Base-by-base conservation (phyloP, 306 rosid species). In the Trifolium fragiferum region DNA sequence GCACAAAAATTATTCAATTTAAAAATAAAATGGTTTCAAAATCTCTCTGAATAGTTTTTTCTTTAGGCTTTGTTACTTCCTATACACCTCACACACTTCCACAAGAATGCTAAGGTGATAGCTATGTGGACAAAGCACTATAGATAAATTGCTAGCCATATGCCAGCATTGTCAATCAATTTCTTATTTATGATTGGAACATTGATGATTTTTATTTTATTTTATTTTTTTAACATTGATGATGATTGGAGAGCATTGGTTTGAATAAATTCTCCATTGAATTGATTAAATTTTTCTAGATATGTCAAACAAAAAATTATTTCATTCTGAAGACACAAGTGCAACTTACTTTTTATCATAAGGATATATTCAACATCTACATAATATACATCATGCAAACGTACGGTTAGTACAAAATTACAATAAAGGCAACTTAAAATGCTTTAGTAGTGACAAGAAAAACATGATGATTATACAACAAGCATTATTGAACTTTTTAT, bases 401-500 rank as follows among this genome's bases (percentile, higher is more conserved):
- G 10, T 44, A 25, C 5, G 10, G 38, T 32, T 19, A 1, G 60
- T 10, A 66, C 32, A 69, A 20, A 44, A 14, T 4, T 54, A 40
- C 61, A 65, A 64, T 33, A 79, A 66, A 32, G 74, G 64, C 80
- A 76, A 54, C 59, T 19, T 8, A 20, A 44, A 70, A 64, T 73
- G 68, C 72, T 67, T 33, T 10, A 44, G 19, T 40, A 54, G 74
- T 72, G 82, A 83, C 78, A 75, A 11, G 73, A 74, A 72, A 55
- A 66, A 67, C 79, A 51, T 66, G 44, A 51, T 66, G 44, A 72
- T 61, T 53, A 67, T 74, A 84, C 37, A 82, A 61, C 43, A 65
- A 54, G 75, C 65, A 71, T 54, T 25, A 68, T 46, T 49, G 2
- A 74, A 80, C 78, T 59, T 85, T 80, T 80, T 86, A 80, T 80